A percentile compares a stretch with the other conserved stretches of the same genome.
Evolutionary conservation across 495 filamentous ascomycete species (phyloP).

Genomic region (Trichoderma erinaceum): DNA sequence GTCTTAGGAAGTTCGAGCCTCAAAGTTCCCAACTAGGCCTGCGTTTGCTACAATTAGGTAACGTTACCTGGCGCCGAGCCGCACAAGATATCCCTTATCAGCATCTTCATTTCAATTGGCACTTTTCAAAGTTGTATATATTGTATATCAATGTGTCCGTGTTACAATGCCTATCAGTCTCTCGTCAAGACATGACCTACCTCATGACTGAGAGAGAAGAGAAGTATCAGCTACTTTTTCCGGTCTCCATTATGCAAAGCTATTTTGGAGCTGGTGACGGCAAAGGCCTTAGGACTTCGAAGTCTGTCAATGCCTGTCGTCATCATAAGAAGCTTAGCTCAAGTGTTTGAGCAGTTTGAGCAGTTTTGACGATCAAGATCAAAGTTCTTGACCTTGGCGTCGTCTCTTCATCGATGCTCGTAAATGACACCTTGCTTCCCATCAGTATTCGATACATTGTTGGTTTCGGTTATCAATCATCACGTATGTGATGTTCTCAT

Average conservation of each 20-base stretch:
- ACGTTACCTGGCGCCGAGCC: not conserved
- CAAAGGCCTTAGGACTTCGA: too few relatives aligned
- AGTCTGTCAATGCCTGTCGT: too few relatives aligned
- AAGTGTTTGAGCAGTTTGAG: too few relatives aligned
- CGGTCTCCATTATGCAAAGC: not conserved
- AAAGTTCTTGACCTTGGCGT: too few relatives aligned
- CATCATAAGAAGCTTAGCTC: too few relatives aligned
- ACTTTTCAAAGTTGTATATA: not conserved
- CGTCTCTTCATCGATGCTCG: too few relatives aligned
- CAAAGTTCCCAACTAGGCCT: not conserved
- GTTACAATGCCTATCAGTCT: not conserved
- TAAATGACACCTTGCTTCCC: too few relatives aligned
- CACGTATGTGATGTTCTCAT: not conserved
- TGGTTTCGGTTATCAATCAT: not conserved
- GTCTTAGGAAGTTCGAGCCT: conserved; percentile 11
- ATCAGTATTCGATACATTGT: not conserved
- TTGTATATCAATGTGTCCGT: not conserved
- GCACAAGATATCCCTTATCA: conserved; percentile 1
- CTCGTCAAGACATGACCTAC: too few relatives aligned
- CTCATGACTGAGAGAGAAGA: too few relatives aligned
- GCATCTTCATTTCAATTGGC: not conserved
- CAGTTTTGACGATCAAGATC: too few relatives aligned
- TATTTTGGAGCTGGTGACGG: too few relatives aligned
- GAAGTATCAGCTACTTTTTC: not conserved
- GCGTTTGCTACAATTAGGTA: conserved; percentile 6